Evolutionary conservation across 176 grass and related monocot genomes (phyloP), one percentile per base, ranked within the genome.

Genomic region (Triticum aestivum): DNA sequence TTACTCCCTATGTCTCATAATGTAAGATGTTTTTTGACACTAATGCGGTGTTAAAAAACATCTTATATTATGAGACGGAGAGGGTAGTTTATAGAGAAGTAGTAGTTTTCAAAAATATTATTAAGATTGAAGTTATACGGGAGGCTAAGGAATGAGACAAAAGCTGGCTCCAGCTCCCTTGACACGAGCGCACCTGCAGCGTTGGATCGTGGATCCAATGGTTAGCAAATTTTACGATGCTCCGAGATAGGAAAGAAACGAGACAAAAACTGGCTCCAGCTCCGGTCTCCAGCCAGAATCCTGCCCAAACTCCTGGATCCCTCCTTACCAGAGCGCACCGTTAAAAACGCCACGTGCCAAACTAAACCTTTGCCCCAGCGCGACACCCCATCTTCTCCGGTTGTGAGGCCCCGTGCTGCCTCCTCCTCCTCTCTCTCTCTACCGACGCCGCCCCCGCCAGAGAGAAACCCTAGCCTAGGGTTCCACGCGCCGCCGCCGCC

Each of bases 401-500:
- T 75, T 51, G 23, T 51, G 73, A 24, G 45, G 45, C 73, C 44
- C 51, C 71, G 71, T 74, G 71, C 72, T 6, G 38, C 9, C 39
- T 13, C 68, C 72, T 29, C 72, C 13, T 30, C 24, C 26, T 52
- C 15, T 15, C 13, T 9, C n/a, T 49, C 44, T 52, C 10, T 32
- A 30, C 32, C 49, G 13, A 26, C 21, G 34, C 47, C 47, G 20
- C 9, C 41, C 61, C 79, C 59, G 56, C 23, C 14, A 14, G 39
- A 34, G 41, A 44, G 79, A 83, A 90, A 83, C 89, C 89, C 85
- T 91, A 87, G 8, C 45, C 89, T 87, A 87, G 89, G 89, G 89
- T 87, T 91, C 67, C 73, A 27, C 47, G 35, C 83, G 37, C 78
- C 83, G 42, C 79, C 66, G 32, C 34, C 67, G 17, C 67, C 41